Base-by-base conservation (phyloP, 2,329 filamentous ascomycete genomes). In the Aspergillus persii region DNA sequence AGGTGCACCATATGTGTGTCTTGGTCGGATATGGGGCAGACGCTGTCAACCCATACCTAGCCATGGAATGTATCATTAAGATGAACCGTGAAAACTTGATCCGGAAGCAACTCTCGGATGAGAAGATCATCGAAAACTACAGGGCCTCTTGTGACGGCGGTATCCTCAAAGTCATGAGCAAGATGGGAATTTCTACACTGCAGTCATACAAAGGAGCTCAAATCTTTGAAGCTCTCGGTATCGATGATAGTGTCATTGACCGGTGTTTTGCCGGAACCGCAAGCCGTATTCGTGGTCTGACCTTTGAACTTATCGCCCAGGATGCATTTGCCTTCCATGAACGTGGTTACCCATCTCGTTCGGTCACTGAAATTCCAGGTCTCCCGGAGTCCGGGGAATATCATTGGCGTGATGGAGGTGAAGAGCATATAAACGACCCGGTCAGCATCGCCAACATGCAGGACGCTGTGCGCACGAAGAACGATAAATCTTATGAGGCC, bases 1-100 rank as follows among this genome's bases (percentile, higher is more conserved):
- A 98, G 78, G 94, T 98, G 7, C 94, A 98, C 77, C 94, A 98
- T 80, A 96, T 97, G 92, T 96, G 92, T 80, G 94, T 98, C n/a
- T 84, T 97, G 48, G 86, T 98, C 61, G 94, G 94, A 56, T 98
- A 98, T 70, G 94, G 94, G 80, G 92, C 90, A 57, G 94, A 98
- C 79, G 94, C 89, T 52, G 87, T 98, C 74, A 96, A 95, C 81
- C 94, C 94, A 23, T 97, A 97, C 77, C 87, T 97, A 53, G 90
- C 94, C 15, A 91, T 97, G 81, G 94, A 98, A 80, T 97, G 93
- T 73, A 96, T 98, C 69, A 81, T 97, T 67, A 98, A 97, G 88
- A 89, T 98, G 78, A 92, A 96, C 81, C 89, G 91, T 52, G 93
- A 98, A 78, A 90, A 90, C 54, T 81, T 97, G 63, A 96, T 97